Percentiles rank a stretch among this genome's conserved stretches.
These are phyloP conservation scores for Grigorovia transvaalensis DNA, from an alignment of 805 yeast species.

Conservation along the genomic window DNA sequence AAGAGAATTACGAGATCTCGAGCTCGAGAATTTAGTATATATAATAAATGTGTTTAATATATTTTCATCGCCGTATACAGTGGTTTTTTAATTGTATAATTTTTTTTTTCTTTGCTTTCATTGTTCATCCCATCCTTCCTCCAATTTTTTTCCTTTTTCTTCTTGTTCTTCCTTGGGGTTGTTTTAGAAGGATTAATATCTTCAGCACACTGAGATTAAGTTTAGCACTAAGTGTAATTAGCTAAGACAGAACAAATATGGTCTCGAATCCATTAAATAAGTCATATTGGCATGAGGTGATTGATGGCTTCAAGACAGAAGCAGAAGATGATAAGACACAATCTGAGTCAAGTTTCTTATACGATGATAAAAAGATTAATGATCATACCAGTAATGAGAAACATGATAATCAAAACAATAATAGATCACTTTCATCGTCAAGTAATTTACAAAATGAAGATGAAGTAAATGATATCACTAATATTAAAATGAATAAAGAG, in stretches of 20 bases:
- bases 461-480: slow-evolving; percentile 4
- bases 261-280: slow-evolving; percentile 9
- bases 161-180: too few species aligned
- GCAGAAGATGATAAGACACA: not conserved
- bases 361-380: not conserved
- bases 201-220: not conserved
- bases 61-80: not conserved
- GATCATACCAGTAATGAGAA: not conserved
- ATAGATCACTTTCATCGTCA: not conserved
- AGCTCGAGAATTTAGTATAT: not conserved
- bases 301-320: slow-evolving; percentile 13
- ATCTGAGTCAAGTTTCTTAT: not conserved
- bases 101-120: not conserved
- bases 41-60: not conserved
- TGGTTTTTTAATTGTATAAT: not conserved
- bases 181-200: not conserved
- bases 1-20: not conserved
- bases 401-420: not conserved
- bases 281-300: slow-evolving; percentile 13
- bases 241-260: not conserved
- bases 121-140: not conserved
- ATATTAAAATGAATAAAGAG: slow-evolving; percentile 15
- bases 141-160: too few species aligned
- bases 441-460: not conserved
- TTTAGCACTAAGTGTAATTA: not conserved